Base-by-base conservation (phyloP, 2,329 filamentous ascomycete genomes). In the Sclerotinia sclerotiorum region DNA sequence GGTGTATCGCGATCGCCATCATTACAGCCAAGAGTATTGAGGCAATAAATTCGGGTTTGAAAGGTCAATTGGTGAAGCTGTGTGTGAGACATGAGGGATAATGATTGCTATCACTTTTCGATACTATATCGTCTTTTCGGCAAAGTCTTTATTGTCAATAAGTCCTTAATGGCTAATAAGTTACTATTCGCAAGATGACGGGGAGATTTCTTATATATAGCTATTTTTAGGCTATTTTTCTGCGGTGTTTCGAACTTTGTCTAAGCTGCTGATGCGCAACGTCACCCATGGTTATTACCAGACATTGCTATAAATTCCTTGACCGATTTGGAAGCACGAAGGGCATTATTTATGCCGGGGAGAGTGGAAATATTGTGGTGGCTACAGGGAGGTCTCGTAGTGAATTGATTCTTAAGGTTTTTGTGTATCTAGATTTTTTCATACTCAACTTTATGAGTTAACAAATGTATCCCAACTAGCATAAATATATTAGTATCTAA, bases 91-190 rank as follows among this genome's bases (percentile, higher is more conserved):
- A 39, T 39, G 39, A 39, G 39, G 11, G 39, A 13, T 39, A 3
- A 39, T 39, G 39, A 39, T 39, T 39, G 11, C 13, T 39, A 11
- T 13, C 11, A 39, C 10, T 39, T 39, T 5, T 19, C 52, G 2
- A 11, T 11, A 0, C 21, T 32, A 6, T 6, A 35, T 32, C 27
- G 17, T 54, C 52, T 0, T 32, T 54, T 21, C 4, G 1, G 2
- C 1, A 29, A 19, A 54, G 27, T 0, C 0, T 19, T 1, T 8
- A 32, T 8, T 32, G 27, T 5, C 7, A 0, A 32, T 21, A 5
- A 32, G 17, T 32, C 2, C 1, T 29, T 19, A 29, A 5, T 27
- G 5, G 39, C 39, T 39, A 39, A 3, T 39, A 39, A 39, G 39
- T 39, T 13, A 39, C 39, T 39, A 39, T 15, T 13, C 11, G 11